phyloP scores from a whole-genome alignment of 108 stramenopile genomes.

The Cyclotella distinguenda region DNA sequence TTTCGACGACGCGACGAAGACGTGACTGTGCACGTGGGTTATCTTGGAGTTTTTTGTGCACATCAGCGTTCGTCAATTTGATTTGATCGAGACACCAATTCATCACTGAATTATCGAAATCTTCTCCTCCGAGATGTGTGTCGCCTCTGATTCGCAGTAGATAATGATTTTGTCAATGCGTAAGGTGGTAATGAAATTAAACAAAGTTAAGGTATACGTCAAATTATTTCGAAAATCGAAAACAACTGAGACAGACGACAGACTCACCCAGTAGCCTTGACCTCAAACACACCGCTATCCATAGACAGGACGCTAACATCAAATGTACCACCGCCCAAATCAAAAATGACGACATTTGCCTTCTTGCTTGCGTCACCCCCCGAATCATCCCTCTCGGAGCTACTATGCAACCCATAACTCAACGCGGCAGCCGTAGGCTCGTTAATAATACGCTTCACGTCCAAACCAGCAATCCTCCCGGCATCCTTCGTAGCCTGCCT shows the following conservation, averaged over 20 bases:
- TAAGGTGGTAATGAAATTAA: not conserved
- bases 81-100: constrained; percentile 78
- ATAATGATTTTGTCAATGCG: not conserved
- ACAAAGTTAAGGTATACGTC: too few species aligned
- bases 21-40: constrained; percentile 65
- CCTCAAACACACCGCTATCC: constrained; percentile 80
- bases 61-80: constrained; percentile 60
- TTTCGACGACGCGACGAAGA: constrained; percentile 71
- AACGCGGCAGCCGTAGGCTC: constrained; percentile 78
- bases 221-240: too few species aligned
- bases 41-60: constrained; percentile 33
- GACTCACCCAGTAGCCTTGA: constrained; percentile 73
- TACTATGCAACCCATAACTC: constrained; percentile 64
- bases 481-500: constrained; percentile 87
- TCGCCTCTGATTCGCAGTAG: constrained; percentile 52
- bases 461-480: constrained; percentile 63
- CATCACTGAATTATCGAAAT: constrained; percentile 89
- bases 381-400: constrained; percentile 27
- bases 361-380: constrained; percentile 12
- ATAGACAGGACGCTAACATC: constrained; percentile 67
- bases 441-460: constrained; percentile 72
- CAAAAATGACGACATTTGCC: constrained; percentile 82
- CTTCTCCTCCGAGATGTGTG: constrained; percentile 92
- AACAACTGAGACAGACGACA: too few species aligned
- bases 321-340: constrained; percentile 79